Evolutionary conservation across 2,329 filamentous ascomycete species (phyloP), one percentile per base, ranked within the genome.

Genomic region (Drechslerella coelobrocha): DNA sequence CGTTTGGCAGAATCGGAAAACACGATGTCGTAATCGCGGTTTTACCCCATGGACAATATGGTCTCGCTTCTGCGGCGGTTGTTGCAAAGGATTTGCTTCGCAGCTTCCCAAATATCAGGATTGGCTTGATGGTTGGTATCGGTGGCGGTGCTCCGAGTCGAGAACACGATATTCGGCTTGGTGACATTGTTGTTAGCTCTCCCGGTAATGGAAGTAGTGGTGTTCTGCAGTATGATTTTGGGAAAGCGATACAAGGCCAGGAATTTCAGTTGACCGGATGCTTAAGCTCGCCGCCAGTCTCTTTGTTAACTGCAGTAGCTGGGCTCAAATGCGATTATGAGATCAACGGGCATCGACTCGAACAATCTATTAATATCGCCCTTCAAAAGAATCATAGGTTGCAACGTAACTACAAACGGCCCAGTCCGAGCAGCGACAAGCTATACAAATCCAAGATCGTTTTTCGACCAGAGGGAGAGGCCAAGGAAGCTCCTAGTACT

Each of bases 171-270:
- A 54, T 68, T 9, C 54, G 63, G 12, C 34, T 68, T 1, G 63
- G 56, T 21, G 63, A 68, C 31, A 23, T 68, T 50, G 63, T 62
- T 9, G 63, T 68, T 14, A 50, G 47, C 47, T 19, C 43, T 41
- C 45, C 56, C 17, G 2, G 29, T 21, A 21, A 55, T 37, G 37
- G 29, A 17, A 31, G 19, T 6, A 29, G 51, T 12, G 60, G 66
- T 3, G 66, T 72, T 10, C 12, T 66, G 14, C 66, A 72, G 26
- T 72, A 66, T 45, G 66, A 72, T 41, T 63, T 57, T 29, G 52
- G 66, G 17, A 65, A 72, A 17, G 6, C 26, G 4, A 19, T 51
- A 24, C 51, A 65, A 41, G 53, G 24, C 23, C n/a, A 45, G n/a
- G 21, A 8, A 2, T 66, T 66, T 41, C 6, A 51, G 21, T 34